Evolutionary conservation across 129 eudicot species (phyloP), one percentile per base, ranked within the genome.

Genomic region (Saposhnikovia divaricata): DNA sequence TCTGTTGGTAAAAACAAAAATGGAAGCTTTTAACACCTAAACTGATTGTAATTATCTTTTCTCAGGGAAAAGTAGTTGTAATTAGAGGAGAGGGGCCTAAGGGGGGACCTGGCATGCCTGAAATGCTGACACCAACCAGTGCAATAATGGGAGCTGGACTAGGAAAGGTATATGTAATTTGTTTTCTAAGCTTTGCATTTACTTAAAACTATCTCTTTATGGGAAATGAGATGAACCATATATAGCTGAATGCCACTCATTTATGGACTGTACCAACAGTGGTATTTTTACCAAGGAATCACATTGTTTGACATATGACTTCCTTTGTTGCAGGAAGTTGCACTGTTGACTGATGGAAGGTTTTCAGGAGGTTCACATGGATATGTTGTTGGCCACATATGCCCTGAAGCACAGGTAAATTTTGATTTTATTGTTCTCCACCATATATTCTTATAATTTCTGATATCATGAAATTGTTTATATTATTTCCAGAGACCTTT

Each of bases 91-190:
- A 96, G 83, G 99, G 99, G 23, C 99, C 99, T 34, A 96, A 96
- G 83, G 98, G 99, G 15, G 99, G 99, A 15, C 99, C 99, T 0
- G 98, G 99, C 63, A 96, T 96, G 99, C 98, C 99, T 18, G 99
- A 96, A 81, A 96, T 96, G 99, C 84, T 96, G 81, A 96, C 99
- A 76, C 99, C 98, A 45, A 96, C 98, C 55, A 96, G 99, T 87
- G 99, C 99, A 44, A 96, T 96, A 44, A 92, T 96, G 98, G 98
- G 98, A 3, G 98, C 98, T 27, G 98, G 99, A 70, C 96, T 96
- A 57, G 99, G 99, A 10, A 96, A 96, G 98, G 99, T 92, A 87
- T 61, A 16, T 70, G 44, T 12, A 79, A 19, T 48, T 43, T 68
- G 51, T 37, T 39, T 78, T 14, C 37, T 43, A 38, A 73, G 71